Base-by-base conservation (phyloP, 148 eudicot species). In the Rhododendron williamsianum region DNA sequence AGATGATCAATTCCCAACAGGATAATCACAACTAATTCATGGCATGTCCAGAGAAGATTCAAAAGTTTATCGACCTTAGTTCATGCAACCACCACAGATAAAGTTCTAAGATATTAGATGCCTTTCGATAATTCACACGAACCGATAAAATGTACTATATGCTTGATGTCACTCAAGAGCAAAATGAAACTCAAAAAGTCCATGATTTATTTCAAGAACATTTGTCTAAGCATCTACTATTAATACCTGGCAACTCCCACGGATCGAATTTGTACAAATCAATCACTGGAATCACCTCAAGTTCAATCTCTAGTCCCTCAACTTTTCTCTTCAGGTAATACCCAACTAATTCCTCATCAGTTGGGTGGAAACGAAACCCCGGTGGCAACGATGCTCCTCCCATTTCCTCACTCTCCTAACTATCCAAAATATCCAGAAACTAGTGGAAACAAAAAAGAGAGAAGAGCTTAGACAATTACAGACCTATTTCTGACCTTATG, bases 161-260 rank as follows among this genome's bases (percentile, higher is more conserved):
- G 33, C 13, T 43, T 65, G 76, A 82, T 67, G 36, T 16, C 60
- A 69, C 33, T 46, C 60, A 45, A 16, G 19, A 45, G 36, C 56
- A 67, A 41, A 43, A 23, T 45, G 6, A 81, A 10, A 5, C 6
- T 10, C 21, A 3, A 46, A 4, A 8, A 3, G n/a, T 25, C 21
- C 8, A 51, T 19, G 25, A 41, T 27, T 41, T 56, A 27, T 23
- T 5, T 63, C 1, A 41, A 21, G 21, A 60, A 63, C 13, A 8
- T 81, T 15, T 46, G 58, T 48, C 4, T 77, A 54, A 58, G 27
- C 65, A 16, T 77, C 13, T 8, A 43, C 8, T 46, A 21, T 49
- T 23, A 72, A 69, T 93, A 94, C 98, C 98, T 92, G 98, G 98
- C 89, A 94, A 93, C 84, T 94, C 96, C 98, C 98, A 94, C 69